phyloP scores from a whole-genome alignment of 179 eudicot genomes.

The Carnegiea gigantea region DNA sequence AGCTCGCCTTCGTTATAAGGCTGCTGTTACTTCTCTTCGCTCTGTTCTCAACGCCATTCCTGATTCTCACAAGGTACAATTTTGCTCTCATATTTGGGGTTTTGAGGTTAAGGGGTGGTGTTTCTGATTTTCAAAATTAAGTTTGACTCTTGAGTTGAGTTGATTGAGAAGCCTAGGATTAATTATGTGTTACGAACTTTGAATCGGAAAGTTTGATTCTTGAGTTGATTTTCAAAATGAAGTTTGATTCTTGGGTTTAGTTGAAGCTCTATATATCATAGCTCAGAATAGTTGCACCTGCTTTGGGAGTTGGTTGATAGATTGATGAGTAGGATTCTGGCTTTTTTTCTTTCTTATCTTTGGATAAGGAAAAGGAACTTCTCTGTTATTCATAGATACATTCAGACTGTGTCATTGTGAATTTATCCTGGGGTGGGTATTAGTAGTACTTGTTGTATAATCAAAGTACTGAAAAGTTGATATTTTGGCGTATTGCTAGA shows the following conservation, averaged over 20 bases:
- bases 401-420: neutral
- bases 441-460: neutral
- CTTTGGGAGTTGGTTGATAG: neutral
- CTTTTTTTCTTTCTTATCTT: no score
- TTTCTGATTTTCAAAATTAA: neutral
- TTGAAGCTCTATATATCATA: neutral
- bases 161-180: neutral
- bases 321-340: neutral
- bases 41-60: constrained; percentile 65
- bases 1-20: constrained; percentile 67
- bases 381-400: neutral
- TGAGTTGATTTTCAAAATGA: neutral
- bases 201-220: no score
- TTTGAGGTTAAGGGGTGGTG: neutral
- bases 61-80: constrained; percentile 46
- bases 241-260: neutral
- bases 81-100: neutral
- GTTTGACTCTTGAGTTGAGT: neutral
- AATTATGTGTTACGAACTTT: neutral
- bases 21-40: constrained; percentile 66
- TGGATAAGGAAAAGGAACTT: no score
- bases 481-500: neutral
- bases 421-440: neutral
- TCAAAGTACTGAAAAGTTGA: neutral
- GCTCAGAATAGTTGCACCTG: neutral